Percentiles rank a stretch among this genome's conserved stretches.
These are phyloP conservation scores for Abortiporus biennis DNA, from an alignment of 1,284 basidiomycete species.

Conservation along the genomic window DNA sequence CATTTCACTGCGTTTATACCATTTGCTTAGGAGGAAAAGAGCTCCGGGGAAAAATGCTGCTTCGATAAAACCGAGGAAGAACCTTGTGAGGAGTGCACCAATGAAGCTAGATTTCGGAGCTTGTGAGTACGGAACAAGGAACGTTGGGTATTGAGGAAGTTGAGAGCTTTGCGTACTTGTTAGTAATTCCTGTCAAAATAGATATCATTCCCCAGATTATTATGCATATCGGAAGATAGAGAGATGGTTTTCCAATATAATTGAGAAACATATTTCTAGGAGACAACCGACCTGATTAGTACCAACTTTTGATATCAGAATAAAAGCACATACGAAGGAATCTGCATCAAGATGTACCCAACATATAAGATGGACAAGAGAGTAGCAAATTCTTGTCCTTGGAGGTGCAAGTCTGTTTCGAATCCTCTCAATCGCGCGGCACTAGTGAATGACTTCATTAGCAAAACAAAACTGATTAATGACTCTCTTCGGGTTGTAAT, in stretches of 20 bases:
- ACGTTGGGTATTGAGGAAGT: not conserved
- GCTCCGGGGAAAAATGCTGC: conserved; percentile 72
- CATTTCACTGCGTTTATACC: conserved; percentile 66
- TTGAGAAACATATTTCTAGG: conserved; percentile 69
- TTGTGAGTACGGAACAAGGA: conserved; percentile 1
- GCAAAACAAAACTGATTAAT: not conserved
- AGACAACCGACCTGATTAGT: not conserved
- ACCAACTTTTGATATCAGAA: not conserved
- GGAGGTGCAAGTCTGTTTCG: conserved; percentile 59
- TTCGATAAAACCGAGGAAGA: conserved; percentile 68
- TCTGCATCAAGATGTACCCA: conserved; percentile 77
- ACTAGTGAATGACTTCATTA: conserved; percentile 23
- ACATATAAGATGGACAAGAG: conserved; percentile 72
- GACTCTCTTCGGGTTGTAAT: not conserved
- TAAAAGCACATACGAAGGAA: conserved; percentile 53
- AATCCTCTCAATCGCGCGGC: conserved; percentile 67
- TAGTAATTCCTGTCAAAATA: conserved; percentile 16
- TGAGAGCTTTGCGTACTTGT: conserved; percentile 1
- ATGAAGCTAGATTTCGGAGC: conserved; percentile 42
- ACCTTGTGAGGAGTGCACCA: conserved; percentile 67
- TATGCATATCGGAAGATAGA: conserved; percentile 72
- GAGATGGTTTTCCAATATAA: conserved; percentile 63
- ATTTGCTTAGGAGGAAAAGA: conserved; percentile 60
- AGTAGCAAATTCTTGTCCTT: conserved; percentile 63
- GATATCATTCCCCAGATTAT: conserved; percentile 43